These are phyloP conservation scores for Talaromyces adpressus DNA, from an alignment of 495 filamentous ascomycete genomes.

Conservation along the genomic window DNA sequence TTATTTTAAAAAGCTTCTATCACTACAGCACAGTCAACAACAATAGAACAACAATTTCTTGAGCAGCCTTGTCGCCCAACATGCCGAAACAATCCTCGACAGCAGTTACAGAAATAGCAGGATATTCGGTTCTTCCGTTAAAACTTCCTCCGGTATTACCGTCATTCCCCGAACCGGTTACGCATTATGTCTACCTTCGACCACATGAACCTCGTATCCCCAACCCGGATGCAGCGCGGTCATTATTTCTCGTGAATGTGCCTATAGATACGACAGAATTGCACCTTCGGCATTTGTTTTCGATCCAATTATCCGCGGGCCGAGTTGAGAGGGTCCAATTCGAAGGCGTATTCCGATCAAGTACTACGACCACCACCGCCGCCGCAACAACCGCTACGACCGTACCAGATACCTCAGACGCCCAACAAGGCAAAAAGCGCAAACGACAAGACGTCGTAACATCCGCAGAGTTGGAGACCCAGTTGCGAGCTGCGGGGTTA, in stretches of 20 bases:
- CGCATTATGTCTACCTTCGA: conserved; percentile 83
- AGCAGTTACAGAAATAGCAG: conserved; percentile 27
- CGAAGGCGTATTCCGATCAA: conserved; percentile 30
- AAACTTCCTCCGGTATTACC: conserved; percentile 49
- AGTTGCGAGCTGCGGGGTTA: conserved; percentile 44
- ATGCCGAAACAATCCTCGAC: conserved; percentile 31
- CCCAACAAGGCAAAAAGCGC: conserved; percentile 55
- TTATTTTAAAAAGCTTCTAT: neutral
- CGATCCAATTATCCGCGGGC: conserved; percentile 59
- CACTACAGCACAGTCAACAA: neutral
- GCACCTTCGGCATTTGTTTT: conserved; percentile 70
- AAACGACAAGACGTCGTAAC: conserved; percentile 45
- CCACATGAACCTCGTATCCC: conserved; percentile 72
- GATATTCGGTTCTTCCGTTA: conserved; percentile 43
- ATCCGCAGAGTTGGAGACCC: conserved; percentile 41
- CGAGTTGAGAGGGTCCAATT: conserved; percentile 72
- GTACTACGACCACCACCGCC: neutral
- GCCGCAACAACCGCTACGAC: neutral
- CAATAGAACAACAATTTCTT: neutral
- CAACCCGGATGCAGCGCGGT: conserved; percentile 61
- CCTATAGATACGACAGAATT: conserved; percentile 75
- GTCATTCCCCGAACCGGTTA: conserved; percentile 48
- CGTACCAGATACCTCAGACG: conserved; percentile 19
- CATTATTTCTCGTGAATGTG: conserved; percentile 80
- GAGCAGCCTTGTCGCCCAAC: neutral